A percentile compares a stretch with the other conserved stretches of the same genome.
Conservation (phyloP, 805 yeast genomes). For the Debaryomyces maramus region DNA sequence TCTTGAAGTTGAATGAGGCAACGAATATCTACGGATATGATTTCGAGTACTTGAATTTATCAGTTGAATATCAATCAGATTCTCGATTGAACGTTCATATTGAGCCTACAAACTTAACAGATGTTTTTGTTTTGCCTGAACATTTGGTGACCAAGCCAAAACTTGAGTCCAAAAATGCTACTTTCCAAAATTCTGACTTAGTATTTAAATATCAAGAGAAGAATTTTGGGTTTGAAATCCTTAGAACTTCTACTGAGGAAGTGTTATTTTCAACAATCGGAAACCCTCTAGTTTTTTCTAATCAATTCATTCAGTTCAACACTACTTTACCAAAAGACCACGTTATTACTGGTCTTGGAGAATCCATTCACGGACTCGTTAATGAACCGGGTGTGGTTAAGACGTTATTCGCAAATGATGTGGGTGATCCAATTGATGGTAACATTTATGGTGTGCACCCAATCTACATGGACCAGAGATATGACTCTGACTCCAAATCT, state of each 20-base stretch:
- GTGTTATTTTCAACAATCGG: constrained; percentile 28
- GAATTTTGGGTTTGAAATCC: constrained; percentile 17
- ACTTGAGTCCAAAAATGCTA: constrained; percentile 5
- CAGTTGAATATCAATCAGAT: constrained; percentile 19
- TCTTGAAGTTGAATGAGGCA: constrained; percentile 15
- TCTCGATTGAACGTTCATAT: constrained; percentile 20
- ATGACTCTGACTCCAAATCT: constrained; percentile 12
- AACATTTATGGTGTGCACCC: constrained; percentile 35
- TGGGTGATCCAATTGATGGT: constrained; percentile 25
- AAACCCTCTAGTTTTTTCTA: constrained; percentile 29
- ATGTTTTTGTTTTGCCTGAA: constrained; percentile 22
- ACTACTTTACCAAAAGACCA: constrained; percentile 27
- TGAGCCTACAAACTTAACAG: constrained; percentile 19
- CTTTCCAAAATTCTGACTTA: constrained; percentile 16
- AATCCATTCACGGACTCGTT: constrained; percentile 27
- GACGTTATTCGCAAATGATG: constrained; percentile 30
- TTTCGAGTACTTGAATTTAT: constrained; percentile 19
- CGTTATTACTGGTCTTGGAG: constrained; percentile 31
- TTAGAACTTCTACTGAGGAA: constrained; percentile 22
- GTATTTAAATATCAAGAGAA: constrained; percentile 13
- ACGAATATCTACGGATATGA: constrained; percentile 26
- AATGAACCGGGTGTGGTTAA: constrained; percentile 25
- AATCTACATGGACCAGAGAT: constrained; percentile 28
- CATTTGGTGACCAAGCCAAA: constrained; percentile 15
- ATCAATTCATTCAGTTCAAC: constrained; percentile 31